Evolutionary conservation across 176 grass and related monocot species (phyloP), one percentile per base, ranked within the genome.

Genomic region (Hyparrhenia diplandra): DNA sequence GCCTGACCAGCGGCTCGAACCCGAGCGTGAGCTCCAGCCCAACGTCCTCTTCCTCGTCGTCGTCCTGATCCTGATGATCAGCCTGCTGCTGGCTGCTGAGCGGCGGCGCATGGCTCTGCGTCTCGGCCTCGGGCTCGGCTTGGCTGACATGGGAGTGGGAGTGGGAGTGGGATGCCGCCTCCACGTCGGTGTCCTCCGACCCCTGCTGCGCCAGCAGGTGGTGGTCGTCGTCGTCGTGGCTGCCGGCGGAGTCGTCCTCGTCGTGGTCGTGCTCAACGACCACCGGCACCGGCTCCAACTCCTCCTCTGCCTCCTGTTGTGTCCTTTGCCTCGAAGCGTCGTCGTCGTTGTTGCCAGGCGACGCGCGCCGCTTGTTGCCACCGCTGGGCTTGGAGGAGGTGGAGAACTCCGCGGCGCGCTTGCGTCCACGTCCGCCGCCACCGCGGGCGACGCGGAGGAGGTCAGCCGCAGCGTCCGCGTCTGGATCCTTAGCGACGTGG

Each of bases 81-180:
- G 21, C 42, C 45, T 3, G 43, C 14, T 5, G 10, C 18, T 74
- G 43, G 43, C 23, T 47, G 27, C 70, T 31, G 43, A 18, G 9
- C 2, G 16, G 17, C 10, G 13, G 31, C 40, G 6, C 18, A 6
- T 69, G 67, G 76, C 79, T 85, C 36, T 35, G 87, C 35, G 6
- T 52, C 73, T 76, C 52, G n/a, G 6, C 6, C 72, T 75, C 25
- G 29, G 63, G 30, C 79, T 84, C 87, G 21, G 80, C 90, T 31
- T 89, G 90, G 87, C 91, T 92, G 6, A 92, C 91, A 77, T 92
- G 84, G 40, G 90, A 92, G 18, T 69, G 57, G 39, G 90, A 89
- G 13, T 70, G 52, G 8, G 52, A 57, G 7, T 51, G 47, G 17
- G 47, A 51, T 17, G 54, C 80, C 11, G 47, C 80, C 59, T 88